Base-by-base conservation (phyloP, 805 yeast species). In the Naumovozyma castellii region DNA sequence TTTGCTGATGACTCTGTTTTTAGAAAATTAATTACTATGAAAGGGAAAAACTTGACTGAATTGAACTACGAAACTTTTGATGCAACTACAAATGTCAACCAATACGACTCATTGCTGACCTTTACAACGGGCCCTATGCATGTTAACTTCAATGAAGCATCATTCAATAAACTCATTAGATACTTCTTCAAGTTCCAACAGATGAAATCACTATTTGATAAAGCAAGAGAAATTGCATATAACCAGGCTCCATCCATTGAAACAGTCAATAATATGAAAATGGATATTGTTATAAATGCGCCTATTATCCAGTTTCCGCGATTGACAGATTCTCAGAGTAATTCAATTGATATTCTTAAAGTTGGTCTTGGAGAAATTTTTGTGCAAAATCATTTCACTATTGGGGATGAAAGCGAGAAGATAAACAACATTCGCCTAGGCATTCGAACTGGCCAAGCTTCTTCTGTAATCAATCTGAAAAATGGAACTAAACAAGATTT, bases 131-230 rank as follows among this genome's bases (percentile, higher is more conserved):
- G 94, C 0, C 76, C 95, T 0, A 65, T 85, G 48, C 76, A 74
- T 42, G 61, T 92, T 4, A 83, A 79, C 56, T 84, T 88, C 54
- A 78, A 86, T 15, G 95, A 90, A 50, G 82, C 78, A 43, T 82
- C 97, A 0, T 71, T 87, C 42, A 70, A 78, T 27, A 73, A 79
- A 47, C 72, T 94, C 9, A 53, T 81, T 22, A 67, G 72, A 9
- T 90, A 77, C 51, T 64, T 86, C 50, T 75, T 75, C 47, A 82
- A 81, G 49, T 84, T 94, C 53, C 80, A 77, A 43, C 73, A 73
- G 49, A 85, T 90, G 95, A 92, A 92, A 59, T 75, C 74, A 3
- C 69, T 88, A n/a, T 94, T 84, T 59, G 98, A 92, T 53, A 67
- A 73, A 16, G 94, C 97, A 0, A 73, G 97, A 42, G 85, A 81